Evolutionary conservation across 345 rosid species (phyloP), one percentile per base, ranked within the genome.

Genomic region (Punica granatum): DNA sequence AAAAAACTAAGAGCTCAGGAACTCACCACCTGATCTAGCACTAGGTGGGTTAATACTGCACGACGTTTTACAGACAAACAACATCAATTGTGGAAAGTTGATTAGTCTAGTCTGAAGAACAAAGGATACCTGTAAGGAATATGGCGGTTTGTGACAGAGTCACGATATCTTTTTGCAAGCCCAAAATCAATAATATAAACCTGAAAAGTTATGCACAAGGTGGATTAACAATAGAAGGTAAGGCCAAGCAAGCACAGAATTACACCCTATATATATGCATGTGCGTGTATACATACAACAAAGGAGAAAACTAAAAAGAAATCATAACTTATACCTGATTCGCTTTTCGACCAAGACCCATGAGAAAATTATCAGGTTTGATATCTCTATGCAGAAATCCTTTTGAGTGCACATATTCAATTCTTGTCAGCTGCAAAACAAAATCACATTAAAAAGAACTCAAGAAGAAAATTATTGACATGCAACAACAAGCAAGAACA

Each of bases 281-380:
- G 39, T 4, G 56, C 8, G 26, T 18, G 18, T 3, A 21, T 16
- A 69, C 32, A 25, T 19, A 3, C 30, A 46, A 66, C 10, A 21
- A 18, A 51, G 61, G 16, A 15, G 1, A 31, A 28, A 63, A 54
- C 37, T 3, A 37, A 43, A 18, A 43, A 2, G 35, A 26, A 61
- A 25, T 21, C 23, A n/a, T n/a, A 44, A 63, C 12, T n/a, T 46
- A 18, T 44, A 86, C 90, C 86, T 84, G 94, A 75, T 81, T 86
- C 41, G 94, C 94, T 75, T 83, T 86, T 69, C 89, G 73, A 35
- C 90, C 89, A 26, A 86, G 90, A 70, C 94, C 94, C 90, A 88
- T 88, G 25, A 88, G 86, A 67, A 86, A 88, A 82, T 88, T 88
- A 75, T 88, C 94, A 16, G 94, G 90, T 67, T 88, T 88, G 64